These are phyloP conservation scores for Neurospora sp. DNA, from an alignment of 495 filamentous ascomycete genomes.

Conservation along the genomic window DNA sequence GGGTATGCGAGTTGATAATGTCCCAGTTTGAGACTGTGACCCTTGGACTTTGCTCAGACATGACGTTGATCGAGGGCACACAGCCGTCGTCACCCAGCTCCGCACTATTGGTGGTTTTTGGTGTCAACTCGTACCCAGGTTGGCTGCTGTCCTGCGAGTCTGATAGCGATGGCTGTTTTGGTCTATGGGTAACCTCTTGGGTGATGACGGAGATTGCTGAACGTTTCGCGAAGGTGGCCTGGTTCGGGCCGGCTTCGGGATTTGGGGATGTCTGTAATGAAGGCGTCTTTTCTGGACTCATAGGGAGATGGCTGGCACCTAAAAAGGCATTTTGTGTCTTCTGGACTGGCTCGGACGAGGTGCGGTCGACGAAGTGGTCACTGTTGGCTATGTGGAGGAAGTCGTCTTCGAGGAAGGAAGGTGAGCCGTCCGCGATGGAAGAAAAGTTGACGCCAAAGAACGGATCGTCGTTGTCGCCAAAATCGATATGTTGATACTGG, in stretches of 20 bases:
- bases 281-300: conserved; percentile 27
- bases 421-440: conserved; percentile 18
- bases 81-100: conserved; percentile 38
- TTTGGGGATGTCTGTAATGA: conserved; percentile 21
- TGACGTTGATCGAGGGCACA: conserved; percentile 23
- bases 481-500: conserved; percentile 24
- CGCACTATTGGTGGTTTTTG: conserved; percentile 35
- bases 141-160: conserved; percentile 20
- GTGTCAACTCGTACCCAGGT: conserved; percentile 32
- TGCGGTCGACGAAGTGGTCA: conserved; percentile 1
- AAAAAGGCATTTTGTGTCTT: conserved; percentile 6
- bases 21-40: conserved; percentile 41
- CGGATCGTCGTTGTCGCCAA: conserved; percentile 32
- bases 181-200: conserved; percentile 13
- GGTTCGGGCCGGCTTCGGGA: conserved; percentile 7
- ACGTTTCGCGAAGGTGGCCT: conserved; percentile 9
- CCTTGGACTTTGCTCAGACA: conserved; percentile 35
- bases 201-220: conserved; percentile 8
- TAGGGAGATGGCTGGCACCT: conserved; percentile 11
- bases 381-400: conserved; percentile 2
- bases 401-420: conserved; percentile 26
- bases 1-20: conserved; percentile 15
- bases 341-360: conserved; percentile 5
- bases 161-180: conserved; percentile 16
- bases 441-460: conserved; percentile 32